Percentiles rank a stretch among this genome's conserved stretches.
Conservation (phyloP, 306 rosid species). For the Benincasa hispida region DNA sequence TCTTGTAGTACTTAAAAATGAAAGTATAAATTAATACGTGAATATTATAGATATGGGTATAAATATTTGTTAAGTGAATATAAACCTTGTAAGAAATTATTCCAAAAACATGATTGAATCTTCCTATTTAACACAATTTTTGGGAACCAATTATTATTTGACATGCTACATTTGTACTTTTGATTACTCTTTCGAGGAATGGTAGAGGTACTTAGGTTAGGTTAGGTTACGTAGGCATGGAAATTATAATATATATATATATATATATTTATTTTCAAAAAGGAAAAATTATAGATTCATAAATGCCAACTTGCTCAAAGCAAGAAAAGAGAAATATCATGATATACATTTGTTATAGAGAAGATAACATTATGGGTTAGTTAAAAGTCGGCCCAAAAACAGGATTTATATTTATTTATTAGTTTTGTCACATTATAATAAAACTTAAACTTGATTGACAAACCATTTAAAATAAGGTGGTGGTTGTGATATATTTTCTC, state of each 20-base stretch:
- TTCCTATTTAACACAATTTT: background rate
- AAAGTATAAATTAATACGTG: too few relatives aligned
- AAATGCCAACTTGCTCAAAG: background rate
- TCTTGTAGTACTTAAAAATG: too few relatives aligned
- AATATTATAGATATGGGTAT: too few relatives aligned
- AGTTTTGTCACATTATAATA: background rate
- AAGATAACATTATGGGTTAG: background rate
- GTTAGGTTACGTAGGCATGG: background rate
- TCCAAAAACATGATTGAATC: background rate
- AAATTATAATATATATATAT: too few relatives aligned
- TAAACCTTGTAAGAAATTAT: too few relatives aligned
- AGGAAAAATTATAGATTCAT: too few relatives aligned
- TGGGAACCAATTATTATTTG: background rate
- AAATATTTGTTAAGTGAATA: too few relatives aligned
- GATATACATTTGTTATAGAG: too few relatives aligned
- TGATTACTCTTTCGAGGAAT: background rate
- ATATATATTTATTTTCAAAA: background rate
- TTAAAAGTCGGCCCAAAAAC: background rate
- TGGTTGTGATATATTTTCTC: background rate
- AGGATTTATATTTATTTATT: background rate
- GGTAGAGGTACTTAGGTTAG: background rate
- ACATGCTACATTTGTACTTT: background rate
- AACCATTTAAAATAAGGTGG: background rate
- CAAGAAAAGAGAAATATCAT: background rate
- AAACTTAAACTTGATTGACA: background rate